Percentiles rank a stretch among this genome's conserved stretches.
These are phyloP conservation scores for Davidsoniella eucalypti DNA, from an alignment of 2,329 filamentous ascomycete genomes.

Conservation along the genomic window DNA sequence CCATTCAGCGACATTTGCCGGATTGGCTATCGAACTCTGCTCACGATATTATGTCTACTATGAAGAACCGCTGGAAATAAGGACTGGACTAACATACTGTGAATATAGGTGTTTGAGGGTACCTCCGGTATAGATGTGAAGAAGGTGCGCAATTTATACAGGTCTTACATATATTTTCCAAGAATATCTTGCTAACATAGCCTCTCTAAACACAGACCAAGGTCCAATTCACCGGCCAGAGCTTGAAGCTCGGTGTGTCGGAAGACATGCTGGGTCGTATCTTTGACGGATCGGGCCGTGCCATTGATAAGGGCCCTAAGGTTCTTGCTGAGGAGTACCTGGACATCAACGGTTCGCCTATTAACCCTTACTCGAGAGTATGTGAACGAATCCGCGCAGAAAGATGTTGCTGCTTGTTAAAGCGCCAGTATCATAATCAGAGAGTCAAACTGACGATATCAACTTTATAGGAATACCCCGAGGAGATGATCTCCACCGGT, in stretches of 20 bases:
- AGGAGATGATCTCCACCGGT: constrained; percentile 99
- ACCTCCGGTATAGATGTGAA: constrained; percentile 97
- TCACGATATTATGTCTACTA: no score
- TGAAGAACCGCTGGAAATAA: background rate
- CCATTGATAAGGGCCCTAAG: constrained; percentile 98
- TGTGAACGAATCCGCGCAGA: constrained; percentile 17
- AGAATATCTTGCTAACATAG: constrained; percentile 16
- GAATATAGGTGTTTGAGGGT: constrained; percentile 80
- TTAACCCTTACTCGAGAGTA: constrained; percentile 96
- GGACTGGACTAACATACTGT: background rate
- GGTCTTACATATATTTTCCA: background rate
- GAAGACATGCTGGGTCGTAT: constrained; percentile 99
- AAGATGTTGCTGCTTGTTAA: background rate
- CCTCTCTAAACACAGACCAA: constrained; percentile 48
- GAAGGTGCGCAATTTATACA: constrained; percentile 48
- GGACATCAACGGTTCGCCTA: constrained; percentile 97
- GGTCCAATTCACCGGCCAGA: constrained; percentile 94
- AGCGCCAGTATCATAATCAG: background rate
- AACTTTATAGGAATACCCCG: constrained; percentile 65
- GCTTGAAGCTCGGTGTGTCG: constrained; percentile 94
- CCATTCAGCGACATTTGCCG: background rate
- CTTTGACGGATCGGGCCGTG: constrained; percentile 93
- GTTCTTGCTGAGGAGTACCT: constrained; percentile 95
- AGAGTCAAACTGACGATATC: no score
- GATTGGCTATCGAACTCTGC: background rate